Conservation (phyloP, 768 basidiomycete species). For the Kwoniella heveanensis region DNA sequence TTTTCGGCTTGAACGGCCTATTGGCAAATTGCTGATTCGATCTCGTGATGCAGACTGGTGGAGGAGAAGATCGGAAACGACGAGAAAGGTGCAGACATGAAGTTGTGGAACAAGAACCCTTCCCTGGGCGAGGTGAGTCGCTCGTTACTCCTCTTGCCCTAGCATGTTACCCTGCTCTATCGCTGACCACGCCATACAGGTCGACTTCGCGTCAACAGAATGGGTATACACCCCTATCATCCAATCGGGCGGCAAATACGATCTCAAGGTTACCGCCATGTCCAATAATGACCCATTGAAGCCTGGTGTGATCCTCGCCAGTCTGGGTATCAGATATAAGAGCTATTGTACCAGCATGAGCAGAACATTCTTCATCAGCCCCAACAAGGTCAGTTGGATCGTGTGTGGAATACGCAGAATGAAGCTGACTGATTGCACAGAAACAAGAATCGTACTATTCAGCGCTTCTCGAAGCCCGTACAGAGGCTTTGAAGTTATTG, state of each 20-base stretch:
- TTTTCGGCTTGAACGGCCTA: not conserved
- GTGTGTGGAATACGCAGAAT: not conserved
- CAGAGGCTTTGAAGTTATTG: slow-evolving; percentile 72
- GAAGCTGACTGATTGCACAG: slow-evolving; percentile 59
- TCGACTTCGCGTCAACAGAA: slow-evolving; percentile 87
- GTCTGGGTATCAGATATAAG: slow-evolving; percentile 87
- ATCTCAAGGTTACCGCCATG: slow-evolving; percentile 81
- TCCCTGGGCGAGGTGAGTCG: slow-evolving; percentile 70
- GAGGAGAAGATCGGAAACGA: slow-evolving; percentile 86
- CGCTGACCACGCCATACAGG: slow-evolving; percentile 58
- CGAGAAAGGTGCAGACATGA: slow-evolving; percentile 87
- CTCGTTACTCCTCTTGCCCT: not conserved
- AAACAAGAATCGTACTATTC: slow-evolving; percentile 88
- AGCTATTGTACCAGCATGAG: slow-evolving; percentile 91
- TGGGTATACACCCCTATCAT: slow-evolving; percentile 95
- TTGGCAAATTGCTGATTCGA: not conserved
- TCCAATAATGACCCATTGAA: slow-evolving; percentile 76
- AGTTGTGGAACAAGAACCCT: slow-evolving; percentile 76
- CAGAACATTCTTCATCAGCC: slow-evolving; percentile 92
- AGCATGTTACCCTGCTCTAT: too few relatives aligned
- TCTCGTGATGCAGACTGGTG: slow-evolving; percentile 62
- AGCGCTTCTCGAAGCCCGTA: slow-evolving; percentile 74
- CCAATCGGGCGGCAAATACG: slow-evolving; percentile 89
- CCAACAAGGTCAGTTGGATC: slow-evolving; percentile 66
- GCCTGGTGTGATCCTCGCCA: slow-evolving; percentile 84